Evolutionary conservation across 1,284 basidiomycete species (phyloP).

Genomic region (Pterulicium gracile): DNA sequence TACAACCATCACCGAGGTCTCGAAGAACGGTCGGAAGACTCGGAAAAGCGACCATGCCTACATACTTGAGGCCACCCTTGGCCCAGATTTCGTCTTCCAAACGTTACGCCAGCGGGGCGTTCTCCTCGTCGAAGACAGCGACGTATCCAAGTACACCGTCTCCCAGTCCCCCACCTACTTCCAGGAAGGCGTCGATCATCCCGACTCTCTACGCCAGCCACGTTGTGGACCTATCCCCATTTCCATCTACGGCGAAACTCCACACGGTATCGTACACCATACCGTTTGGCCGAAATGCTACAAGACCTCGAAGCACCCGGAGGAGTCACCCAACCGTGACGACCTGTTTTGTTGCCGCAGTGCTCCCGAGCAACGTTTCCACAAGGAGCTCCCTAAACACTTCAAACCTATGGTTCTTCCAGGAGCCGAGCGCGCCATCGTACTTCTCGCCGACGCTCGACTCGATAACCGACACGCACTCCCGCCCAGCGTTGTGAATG

Average conservation of each 20-base stretch:
- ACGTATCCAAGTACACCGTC: conserved; percentile 11
- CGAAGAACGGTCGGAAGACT: too few species aligned
- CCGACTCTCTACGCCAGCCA: not conserved
- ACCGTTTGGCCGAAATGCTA: not conserved
- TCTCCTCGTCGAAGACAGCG: not conserved
- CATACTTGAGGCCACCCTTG: too few species aligned
- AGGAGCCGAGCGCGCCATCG: not conserved
- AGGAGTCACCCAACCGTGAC: not conserved
- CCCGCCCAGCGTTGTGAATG: not conserved
- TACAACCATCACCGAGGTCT: too few species aligned
- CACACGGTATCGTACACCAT: not conserved
- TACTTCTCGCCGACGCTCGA: not conserved
- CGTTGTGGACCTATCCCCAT: not conserved
- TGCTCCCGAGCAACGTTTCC: not conserved
- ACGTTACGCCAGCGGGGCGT: too few species aligned
- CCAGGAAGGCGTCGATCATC: not conserved
- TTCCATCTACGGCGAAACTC: not conserved
- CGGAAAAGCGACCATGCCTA: too few species aligned
- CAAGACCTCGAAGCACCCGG: not conserved
- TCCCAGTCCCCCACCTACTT: not conserved
- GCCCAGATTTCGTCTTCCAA: too few species aligned
- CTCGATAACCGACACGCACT: not conserved
- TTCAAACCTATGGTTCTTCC: not conserved
- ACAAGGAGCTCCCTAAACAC: not conserved
- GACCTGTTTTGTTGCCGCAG: not conserved